phyloP scores from a whole-genome alignment of 345 rosid species.

The Cardamine chenopodiifolia region DNA sequence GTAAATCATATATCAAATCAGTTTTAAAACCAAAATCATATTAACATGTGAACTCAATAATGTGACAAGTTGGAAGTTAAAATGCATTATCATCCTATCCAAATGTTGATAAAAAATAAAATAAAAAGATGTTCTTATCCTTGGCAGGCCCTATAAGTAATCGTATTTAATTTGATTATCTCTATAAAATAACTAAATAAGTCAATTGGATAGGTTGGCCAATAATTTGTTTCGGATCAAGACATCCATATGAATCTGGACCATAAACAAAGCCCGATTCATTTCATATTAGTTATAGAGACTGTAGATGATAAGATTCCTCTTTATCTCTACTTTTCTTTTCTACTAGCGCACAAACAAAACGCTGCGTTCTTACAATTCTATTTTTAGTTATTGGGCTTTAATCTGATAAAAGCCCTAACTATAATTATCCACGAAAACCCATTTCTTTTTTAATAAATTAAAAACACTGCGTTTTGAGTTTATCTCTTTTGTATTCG shows the following conservation, averaged over 20 bases:
- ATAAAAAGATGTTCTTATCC: neutral
- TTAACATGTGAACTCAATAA: conserved; percentile 1
- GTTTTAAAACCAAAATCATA: neutral
- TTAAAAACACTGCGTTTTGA: neutral
- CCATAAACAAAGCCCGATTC: conserved; percentile 19
- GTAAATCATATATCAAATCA: neutral
- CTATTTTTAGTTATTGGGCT: conserved; percentile 1
- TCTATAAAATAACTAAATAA: neutral
- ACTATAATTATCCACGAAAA: neutral
- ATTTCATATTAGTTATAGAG: neutral
- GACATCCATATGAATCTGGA: neutral
- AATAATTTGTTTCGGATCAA: conserved; percentile 3
- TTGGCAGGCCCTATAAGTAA: neutral
- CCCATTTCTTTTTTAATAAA: neutral
- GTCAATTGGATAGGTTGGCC: conserved; percentile 11
- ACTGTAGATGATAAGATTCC: neutral
- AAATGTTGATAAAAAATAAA: neutral
- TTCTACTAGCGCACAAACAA: neutral
- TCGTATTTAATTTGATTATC: neutral
- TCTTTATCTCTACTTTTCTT: neutral
- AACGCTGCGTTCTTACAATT: neutral
- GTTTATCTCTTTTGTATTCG: neutral
- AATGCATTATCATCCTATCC: neutral
- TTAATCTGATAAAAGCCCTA: neutral
- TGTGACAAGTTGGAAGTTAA: conserved; percentile 17